Base-by-base conservation (phyloP, 495 filamentous ascomycete species). In the Cetradonia linearis region DNA sequence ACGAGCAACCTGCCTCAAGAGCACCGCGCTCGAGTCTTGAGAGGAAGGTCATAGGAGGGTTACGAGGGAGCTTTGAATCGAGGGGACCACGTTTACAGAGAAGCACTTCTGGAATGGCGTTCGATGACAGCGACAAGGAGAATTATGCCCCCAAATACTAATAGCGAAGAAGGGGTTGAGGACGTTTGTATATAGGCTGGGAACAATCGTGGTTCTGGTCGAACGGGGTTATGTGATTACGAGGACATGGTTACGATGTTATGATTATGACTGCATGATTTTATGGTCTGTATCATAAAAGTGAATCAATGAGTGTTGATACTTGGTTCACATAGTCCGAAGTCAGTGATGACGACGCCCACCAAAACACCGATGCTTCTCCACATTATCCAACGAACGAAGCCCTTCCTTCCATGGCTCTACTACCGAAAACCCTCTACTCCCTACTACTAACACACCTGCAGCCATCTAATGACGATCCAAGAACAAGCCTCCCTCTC, bases 31-130 rank as follows among this genome's bases (percentile, higher is more conserved):
- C 61, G 55, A 54, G 61, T 38, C 38, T 58, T n/a, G 55, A 54
- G 56, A 49, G 28, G 8, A 59, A 44, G 20, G 56, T 59, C 11
- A 28, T 53, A 34, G 33, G 38, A 28, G 55, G 47, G 31, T 28
- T 58, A 37, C 46, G 55, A 14, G 36, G 61, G 25, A 54, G 48
- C 33, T 27, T 47, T 2, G 55, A 53, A 13, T 42, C 44, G 13
- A 44, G 40, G 34, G 62, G 60, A 36, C 65, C 65, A 20, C 50
- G 62, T 31, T 38, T 67, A n/a, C 65, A 67, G 33, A 64, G 65
- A 14, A 64, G 65, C 48, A 66, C 62, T 7, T 64, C 62, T 10
- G 65, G 65, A 13, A 27, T 66, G 28, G 55, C 27, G 1, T 66
- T 66, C 27, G 64, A 66, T 40, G 64, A 66, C 44, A 48, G 58